Evolutionary conservation across 2,329 filamentous ascomycete species (phyloP).

Genomic region (Trichoderma arundinaceum): DNA sequence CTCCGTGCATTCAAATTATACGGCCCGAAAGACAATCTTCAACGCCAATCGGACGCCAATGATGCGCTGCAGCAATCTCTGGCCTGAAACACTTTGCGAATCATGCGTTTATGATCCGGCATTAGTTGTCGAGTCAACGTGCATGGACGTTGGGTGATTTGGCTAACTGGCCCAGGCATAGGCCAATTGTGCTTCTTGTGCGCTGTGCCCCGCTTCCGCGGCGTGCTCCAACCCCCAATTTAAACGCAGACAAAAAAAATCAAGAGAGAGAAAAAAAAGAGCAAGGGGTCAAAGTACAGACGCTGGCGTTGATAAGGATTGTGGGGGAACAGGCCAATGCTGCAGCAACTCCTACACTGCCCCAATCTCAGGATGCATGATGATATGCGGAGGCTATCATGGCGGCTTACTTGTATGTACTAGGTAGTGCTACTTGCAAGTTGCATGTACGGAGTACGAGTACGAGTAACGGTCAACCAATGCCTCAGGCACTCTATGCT

Average conservation of each 20-base stretch:
- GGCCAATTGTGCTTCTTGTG: no score
- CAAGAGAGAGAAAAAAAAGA: background rate
- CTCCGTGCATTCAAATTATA: background rate
- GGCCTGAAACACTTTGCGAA: conserved; percentile 12
- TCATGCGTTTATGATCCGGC: conserved; percentile 4
- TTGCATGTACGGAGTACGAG: no score
- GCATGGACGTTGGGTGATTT: background rate
- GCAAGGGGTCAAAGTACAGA: background rate
- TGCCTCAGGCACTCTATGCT: no score
- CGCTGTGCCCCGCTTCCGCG: background rate
- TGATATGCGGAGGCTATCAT: no score
- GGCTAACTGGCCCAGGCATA: background rate
- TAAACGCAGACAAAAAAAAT: background rate
- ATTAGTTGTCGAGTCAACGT: conserved; percentile 11
- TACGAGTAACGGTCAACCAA: no score
- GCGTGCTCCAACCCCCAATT: background rate
- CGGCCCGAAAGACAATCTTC: background rate
- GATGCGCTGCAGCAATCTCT: background rate
- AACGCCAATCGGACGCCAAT: conserved; percentile 1
- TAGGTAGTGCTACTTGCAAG: no score
- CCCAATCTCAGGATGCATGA: no score
- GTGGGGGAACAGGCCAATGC: background rate
- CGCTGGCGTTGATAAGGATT: conserved; percentile 7
- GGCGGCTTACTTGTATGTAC: no score
- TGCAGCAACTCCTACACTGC: background rate